phyloP scores from a whole-genome alignment of 306 rosid genomes.

The Castanea sativa region DNA sequence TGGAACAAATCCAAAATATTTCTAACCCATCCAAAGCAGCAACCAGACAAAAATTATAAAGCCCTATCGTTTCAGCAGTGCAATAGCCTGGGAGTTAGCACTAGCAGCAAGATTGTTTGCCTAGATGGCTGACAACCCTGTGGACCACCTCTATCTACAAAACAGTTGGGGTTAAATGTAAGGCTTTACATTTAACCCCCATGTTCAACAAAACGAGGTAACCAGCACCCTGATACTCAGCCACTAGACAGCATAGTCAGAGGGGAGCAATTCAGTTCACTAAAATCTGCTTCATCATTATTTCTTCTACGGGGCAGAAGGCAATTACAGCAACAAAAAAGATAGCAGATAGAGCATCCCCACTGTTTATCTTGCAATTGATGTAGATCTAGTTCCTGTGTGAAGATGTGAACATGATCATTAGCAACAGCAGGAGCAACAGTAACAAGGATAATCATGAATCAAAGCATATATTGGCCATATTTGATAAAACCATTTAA shows the following conservation, averaged over 20 bases:
- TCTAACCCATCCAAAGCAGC: not conserved
- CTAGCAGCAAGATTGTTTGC: too few species aligned
- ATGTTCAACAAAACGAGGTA: too few species aligned
- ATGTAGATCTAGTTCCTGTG: conserved; percentile 33
- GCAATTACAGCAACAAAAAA: not conserved
- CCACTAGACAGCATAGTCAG: not conserved
- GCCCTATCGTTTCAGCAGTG: not conserved
- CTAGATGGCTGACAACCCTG: too few species aligned
- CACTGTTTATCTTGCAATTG: not conserved
- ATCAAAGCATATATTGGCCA: not conserved
- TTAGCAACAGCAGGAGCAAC: not conserved
- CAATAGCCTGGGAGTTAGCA: not conserved
- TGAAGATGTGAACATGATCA: not conserved
- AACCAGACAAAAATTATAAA: not conserved
- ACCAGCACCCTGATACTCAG: not conserved
- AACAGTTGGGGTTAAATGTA: too few species aligned
- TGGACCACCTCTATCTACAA: too few species aligned
- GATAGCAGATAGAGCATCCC: not conserved
- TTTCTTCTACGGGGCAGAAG: not conserved
- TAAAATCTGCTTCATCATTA: not conserved
- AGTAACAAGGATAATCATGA: not conserved
- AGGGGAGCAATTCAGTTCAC: not conserved
- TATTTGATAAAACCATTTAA: not conserved
- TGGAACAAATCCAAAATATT: not conserved
- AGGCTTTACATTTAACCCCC: too few species aligned